Base-by-base conservation (phyloP, 2,329 filamentous ascomycete species). In the Arthroderma sp. region DNA sequence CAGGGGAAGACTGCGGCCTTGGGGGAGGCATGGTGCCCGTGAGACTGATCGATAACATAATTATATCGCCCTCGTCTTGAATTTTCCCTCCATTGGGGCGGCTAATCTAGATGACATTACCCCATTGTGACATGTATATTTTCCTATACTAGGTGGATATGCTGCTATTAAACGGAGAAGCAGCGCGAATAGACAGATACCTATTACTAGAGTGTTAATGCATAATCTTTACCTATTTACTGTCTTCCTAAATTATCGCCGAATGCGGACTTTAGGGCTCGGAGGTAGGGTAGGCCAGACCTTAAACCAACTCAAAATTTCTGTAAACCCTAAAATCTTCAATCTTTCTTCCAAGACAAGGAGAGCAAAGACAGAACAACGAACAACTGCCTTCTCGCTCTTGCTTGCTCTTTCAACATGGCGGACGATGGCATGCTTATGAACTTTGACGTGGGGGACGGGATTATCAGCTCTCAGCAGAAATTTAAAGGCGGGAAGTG, bases 361-460 rank as follows among this genome's bases (percentile, higher is more conserved):
- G 15, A 51, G 47, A 31, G n/a, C 23, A 35, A 35, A 51, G 25
- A n/a, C 7, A 25, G 23, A 31, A 51, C 47, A 15, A 33, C 39
- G n/a, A 51, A 51, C 47, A 19, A 33, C 28, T 6, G 9, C 28
- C 23, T 25, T 11, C 2, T 23, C 47, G n/a, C 13, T 31, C 25
- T 33, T 4, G 5, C 17, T 44, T 58, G 56, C 43, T 47, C 41
- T 13, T n/a, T 47, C 56, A 65, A 54, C 61, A 96, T 97, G 91
- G 88, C 88, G 55, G 91, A 97, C 76, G 88, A 95, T 83, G 90
- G 90, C 64, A 87, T 98, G 82, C 81, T 96, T 58, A 77, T 97
- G 68, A 97, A 97, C 66, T 96, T 97, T 70, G 84, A 89, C 65
- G 76, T 95, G 58, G 80, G 82, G 28, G 83, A 88, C 60, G 80